Conservation (phyloP, 148 eudicot genomes). For the Camellia japonica region DNA sequence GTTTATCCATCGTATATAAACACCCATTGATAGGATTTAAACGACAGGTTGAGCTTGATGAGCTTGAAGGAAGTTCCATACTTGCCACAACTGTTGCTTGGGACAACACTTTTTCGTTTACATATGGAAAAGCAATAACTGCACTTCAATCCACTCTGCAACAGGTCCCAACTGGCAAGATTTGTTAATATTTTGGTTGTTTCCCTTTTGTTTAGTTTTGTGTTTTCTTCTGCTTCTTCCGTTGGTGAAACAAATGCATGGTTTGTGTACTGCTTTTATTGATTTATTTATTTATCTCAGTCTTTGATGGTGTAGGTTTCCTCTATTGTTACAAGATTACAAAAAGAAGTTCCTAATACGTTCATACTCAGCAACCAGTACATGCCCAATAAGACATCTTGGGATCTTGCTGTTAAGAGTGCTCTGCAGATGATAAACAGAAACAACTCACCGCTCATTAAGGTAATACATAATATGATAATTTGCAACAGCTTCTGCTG, state of each 20-base stretch:
- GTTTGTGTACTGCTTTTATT: not conserved
- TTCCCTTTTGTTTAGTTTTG: not conserved
- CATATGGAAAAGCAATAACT: constrained; percentile 61
- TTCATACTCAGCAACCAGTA: constrained; percentile 40
- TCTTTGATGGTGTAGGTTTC: constrained; percentile 51
- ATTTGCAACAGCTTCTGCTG: not conserved
- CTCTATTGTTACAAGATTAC: constrained; percentile 31
- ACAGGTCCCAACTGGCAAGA: constrained; percentile 44
- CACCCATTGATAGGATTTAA: constrained; percentile 37
- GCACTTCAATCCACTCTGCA: constrained; percentile 60
- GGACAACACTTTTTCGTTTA: constrained; percentile 67
- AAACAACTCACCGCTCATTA: constrained; percentile 57
- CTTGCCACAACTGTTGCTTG: constrained; percentile 86
- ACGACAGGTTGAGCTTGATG: constrained; percentile 89
- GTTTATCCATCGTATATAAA: constrained; percentile 30
- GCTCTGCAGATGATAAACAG: constrained; percentile 69
- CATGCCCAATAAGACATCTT: constrained; percentile 53
- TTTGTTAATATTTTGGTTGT: not conserved
- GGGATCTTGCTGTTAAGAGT: constrained; percentile 66
- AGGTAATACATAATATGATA: constrained; percentile 41
- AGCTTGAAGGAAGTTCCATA: constrained; percentile 85
- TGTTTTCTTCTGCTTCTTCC: not conserved
- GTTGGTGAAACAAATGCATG: not conserved
- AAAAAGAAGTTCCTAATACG: constrained; percentile 42
- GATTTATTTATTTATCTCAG: not conserved